Base-by-base conservation (phyloP, 306 rosid species). In the Cicer chorassanicum region DNA sequence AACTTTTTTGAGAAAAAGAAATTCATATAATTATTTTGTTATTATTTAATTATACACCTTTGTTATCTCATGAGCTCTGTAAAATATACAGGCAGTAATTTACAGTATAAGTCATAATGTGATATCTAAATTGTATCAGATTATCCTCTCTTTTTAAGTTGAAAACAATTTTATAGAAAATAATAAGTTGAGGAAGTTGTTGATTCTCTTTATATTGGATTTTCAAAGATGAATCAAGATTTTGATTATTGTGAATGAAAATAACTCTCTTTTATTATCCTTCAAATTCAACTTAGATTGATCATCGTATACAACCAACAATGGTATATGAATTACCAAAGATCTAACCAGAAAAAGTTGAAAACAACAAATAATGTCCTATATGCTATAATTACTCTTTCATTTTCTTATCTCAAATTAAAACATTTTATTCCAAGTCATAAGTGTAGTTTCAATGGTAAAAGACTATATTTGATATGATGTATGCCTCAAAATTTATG, bases 1-100 rank as follows among this genome's bases (percentile, higher is more conserved):
- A 81, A 80, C 74, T 87, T 87, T 76, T 90, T 90, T 43, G 69
- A 82, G 80, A 93, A 89, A 60, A 90, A 87, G 85, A 93, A 90
- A 89, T 66, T 90, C 66, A 80, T 90, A 46, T 93, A 65, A 78
- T 64, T 6, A 7, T 43, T 57, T 6, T 66, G 1, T 40, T 4
- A 2, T 65, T 39, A 0, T 2, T 40, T 24, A 57, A 57, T 24
- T 40, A 5, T 64, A 40, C 2, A 64, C 8, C n/a, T 21, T 56
- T 4, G 5, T 9, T 40, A 14, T 64, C 8, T 64, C 8, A 5
- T 56, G 64, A 9, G 9, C 39, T 24, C 1, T 10, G 64, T 56
- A 56, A 56, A 56, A 56, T 56, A 56, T 9, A 29, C 14, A 21
- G 24, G 39, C 11, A 8, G 24, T 13, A 19, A 0, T 55, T 55